Percentiles rank a stretch among this genome's conserved stretches.
Evolutionary conservation across 2,329 filamentous ascomycete genomes (phyloP).

Genomic region (Scytalidium lignicola): DNA sequence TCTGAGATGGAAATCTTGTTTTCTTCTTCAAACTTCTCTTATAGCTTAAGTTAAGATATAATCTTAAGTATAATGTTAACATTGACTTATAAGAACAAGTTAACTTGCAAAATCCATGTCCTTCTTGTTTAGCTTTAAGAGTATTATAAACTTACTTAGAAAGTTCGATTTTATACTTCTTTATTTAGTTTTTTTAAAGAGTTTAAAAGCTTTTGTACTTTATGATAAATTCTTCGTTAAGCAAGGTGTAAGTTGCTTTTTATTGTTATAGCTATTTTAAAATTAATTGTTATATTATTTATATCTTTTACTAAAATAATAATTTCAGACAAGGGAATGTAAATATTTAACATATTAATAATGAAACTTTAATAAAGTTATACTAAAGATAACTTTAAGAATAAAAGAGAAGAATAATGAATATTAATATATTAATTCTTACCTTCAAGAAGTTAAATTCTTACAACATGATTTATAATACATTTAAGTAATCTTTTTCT

Average conservation of each 20-base stretch:
- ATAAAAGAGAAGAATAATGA: no score
- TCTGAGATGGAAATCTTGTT: slow-evolving; percentile 13
- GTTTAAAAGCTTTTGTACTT: slow-evolving; percentile 15
- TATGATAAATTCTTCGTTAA: slow-evolving; percentile 15
- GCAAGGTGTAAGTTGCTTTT: slow-evolving; percentile 9
- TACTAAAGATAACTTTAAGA: no score
- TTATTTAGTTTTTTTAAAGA: slow-evolving; percentile 18
- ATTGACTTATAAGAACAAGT: slow-evolving; percentile 12
- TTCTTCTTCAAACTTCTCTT: slow-evolving; percentile 16
- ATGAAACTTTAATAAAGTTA: no score
- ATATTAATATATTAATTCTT: no score
- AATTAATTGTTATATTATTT: slow-evolving; percentile 10
- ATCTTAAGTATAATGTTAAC: slow-evolving; percentile 15
- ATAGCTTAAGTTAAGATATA: slow-evolving; percentile 13
- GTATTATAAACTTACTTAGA: slow-evolving; percentile 13
- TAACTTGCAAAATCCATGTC: neutral
- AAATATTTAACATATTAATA: slow-evolving; percentile 14
- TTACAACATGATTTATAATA: no score
- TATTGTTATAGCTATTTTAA: slow-evolving; percentile 9
- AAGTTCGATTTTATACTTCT: slow-evolving; percentile 19
- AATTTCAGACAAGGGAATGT: slow-evolving; percentile 9
- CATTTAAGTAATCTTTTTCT: no score
- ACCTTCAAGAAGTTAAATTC: no score
- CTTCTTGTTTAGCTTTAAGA: no score
- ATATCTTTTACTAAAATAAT: slow-evolving; percentile 11